Evolutionary conservation across 1,284 basidiomycete species (phyloP), one percentile per base, ranked within the genome.

Genomic region (Mycena sp.): DNA sequence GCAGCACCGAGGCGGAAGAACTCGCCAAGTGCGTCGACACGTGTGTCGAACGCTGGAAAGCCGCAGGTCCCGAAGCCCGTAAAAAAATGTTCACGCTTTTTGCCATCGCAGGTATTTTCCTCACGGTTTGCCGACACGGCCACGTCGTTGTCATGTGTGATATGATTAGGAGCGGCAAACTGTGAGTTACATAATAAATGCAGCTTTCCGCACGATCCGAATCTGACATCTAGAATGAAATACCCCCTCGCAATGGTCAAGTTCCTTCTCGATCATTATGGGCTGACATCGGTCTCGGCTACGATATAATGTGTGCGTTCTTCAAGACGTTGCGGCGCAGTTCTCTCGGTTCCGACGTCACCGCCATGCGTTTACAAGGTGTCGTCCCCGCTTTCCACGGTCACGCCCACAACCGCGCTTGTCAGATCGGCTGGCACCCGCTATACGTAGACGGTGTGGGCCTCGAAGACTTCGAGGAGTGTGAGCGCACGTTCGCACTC

Each of bases 21-120:
- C 23, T 52, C 37, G n/a, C 21, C 19, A 11, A 55, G 3, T 50
- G 50, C 29, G 63, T 68, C 16, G 58, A 63, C 25, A 49, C 56
- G 7, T 78, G 77, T 59, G 66, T 75, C 0, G 58, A 71, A 17
- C 69, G 77, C 28, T 79, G 77, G 77, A 72, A 73, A 44, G 74
- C 73, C 4, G 76, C 74, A 0, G 67, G 70, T 6, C 67, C 73
- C 0, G 76, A 79, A 16, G 65, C 71, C 6, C 68, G 67, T 40
- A 78, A 77, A 61, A 69, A 71, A 35, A 35, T 35, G 32, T 35
- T 35, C 32, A 35, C 14, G 32, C 32, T 35, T 9, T 35, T 35
- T 14, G 28, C 73, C 0, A 73, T 78, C 50, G 73, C 71, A 0
- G 77, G 78, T 0, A 56, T 78, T 1, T 79, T 79, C 53, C 56